Evolutionary conservation across 148 eudicot genomes (phyloP).

Genomic region (Dianthus caryophyllus): DNA sequence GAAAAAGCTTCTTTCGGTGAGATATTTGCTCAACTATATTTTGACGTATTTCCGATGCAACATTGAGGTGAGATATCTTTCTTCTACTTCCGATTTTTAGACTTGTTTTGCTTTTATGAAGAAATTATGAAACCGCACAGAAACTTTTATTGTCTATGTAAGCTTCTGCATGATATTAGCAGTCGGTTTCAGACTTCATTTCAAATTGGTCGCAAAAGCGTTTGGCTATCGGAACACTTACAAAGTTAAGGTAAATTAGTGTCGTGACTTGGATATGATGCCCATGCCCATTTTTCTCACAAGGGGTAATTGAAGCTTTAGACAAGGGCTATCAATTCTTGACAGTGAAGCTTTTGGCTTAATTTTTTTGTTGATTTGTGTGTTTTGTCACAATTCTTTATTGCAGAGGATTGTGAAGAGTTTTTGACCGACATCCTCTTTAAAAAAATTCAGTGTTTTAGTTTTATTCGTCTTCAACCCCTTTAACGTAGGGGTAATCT

Average conservation of each 20-base stretch:
- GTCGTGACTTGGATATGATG: no score
- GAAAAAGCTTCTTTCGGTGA: neutral
- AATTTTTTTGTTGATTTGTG: neutral
- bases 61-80: neutral
- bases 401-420: neutral
- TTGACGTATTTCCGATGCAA: neutral
- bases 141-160: neutral
- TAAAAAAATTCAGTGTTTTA: neutral
- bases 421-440: conserved; percentile 1
- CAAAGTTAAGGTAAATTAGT: no score
- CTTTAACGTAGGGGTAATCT: neutral
- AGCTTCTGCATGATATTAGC: no score
- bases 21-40: neutral
- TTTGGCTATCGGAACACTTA: no score
- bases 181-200: no score
- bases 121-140: neutral
- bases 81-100: neutral
- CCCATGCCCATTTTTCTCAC: no score
- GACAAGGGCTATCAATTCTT: conserved; percentile 5
- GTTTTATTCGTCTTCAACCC: neutral
- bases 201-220: no score
- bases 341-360: neutral
- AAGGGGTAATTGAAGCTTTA: neutral
- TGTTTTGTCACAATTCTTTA: neutral
- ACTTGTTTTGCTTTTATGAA: neutral